Evolutionary conservation across 208 protist species (phyloP).

Genomic region (Trypanosoma congolense): DNA sequence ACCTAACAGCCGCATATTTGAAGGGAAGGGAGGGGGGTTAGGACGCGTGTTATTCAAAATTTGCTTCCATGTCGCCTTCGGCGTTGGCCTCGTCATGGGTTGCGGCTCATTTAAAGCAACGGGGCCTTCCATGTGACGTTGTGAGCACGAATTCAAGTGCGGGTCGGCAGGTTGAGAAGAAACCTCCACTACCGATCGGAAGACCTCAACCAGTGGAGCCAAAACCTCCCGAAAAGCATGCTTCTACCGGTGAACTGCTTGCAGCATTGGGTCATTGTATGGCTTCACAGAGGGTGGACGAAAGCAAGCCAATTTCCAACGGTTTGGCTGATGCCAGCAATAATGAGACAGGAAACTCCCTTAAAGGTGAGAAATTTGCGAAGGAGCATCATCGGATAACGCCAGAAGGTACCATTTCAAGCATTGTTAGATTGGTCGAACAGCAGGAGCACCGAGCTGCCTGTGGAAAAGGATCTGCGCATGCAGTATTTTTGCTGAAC

Average conservation of each 20-base stretch:
- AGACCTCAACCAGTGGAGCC: too few relatives aligned
- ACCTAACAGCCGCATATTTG: too few relatives aligned
- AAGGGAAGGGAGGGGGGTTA: too few relatives aligned
- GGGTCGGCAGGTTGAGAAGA: too few relatives aligned
- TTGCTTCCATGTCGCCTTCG: slow-evolving; percentile 13
- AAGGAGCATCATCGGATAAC: background rate
- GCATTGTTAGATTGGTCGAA: slow-evolving; percentile 15
- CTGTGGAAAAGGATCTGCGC: slow-evolving; percentile 7
- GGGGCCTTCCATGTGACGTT: slow-evolving; percentile 12
- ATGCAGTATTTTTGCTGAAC: slow-evolving; percentile 15
- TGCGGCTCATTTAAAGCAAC: slow-evolving; percentile 8
- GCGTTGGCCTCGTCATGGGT: slow-evolving; percentile 16
- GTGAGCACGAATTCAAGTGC: too few relatives aligned
- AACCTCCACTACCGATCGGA: too few relatives aligned
- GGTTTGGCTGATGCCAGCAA: too few relatives aligned
- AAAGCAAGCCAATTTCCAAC: too few relatives aligned
- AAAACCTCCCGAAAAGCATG: background rate
- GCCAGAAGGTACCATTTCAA: slow-evolving; percentile 8
- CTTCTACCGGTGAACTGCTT: slow-evolving; percentile 7
- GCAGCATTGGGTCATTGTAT: slow-evolving; percentile 6
- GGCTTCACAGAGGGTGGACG: background rate
- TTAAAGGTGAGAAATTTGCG: background rate
- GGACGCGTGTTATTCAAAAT: too few relatives aligned
- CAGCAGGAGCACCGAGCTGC: slow-evolving; percentile 8
- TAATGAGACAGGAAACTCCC: background rate